These are phyloP conservation scores for Gynostemma pentaphyllum DNA, from an alignment of 306 rosid genomes.

Conservation along the genomic window DNA sequence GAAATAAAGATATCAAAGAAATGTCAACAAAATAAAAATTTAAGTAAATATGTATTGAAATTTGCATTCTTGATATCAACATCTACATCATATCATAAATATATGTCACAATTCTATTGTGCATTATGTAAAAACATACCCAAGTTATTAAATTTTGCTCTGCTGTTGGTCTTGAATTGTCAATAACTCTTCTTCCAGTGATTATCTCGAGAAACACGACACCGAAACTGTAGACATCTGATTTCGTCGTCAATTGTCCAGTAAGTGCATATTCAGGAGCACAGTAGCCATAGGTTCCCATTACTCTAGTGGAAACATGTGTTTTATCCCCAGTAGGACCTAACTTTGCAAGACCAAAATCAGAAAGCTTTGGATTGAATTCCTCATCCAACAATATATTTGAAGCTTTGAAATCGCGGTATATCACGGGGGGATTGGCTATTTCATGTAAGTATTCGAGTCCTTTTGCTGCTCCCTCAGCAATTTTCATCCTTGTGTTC, in stretches of 20 bases:
- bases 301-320: conserved; percentile 89
- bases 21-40: neutral
- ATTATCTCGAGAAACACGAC: conserved; percentile 79
- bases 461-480: conserved; percentile 84
- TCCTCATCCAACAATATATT: conserved; percentile 68
- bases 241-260: conserved; percentile 62
- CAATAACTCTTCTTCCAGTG: conserved; percentile 81
- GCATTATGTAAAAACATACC: conserved; percentile 61
- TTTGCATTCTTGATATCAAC: neutral
- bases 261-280: conserved; percentile 90
- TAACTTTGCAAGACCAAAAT: conserved; percentile 87
- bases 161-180: conserved; percentile 43
- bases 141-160: conserved; percentile 67
- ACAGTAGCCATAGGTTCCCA: conserved; percentile 98
- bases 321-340: conserved; percentile 86
- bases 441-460: conserved; percentile 75
- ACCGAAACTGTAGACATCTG: conserved; percentile 84
- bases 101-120: too few species aligned
- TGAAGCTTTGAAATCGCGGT: conserved; percentile 82
- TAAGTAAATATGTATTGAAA: neutral
- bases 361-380: conserved; percentile 78
- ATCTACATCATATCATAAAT: neutral
- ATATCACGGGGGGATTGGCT: conserved; percentile 79
- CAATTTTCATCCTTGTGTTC: conserved; percentile 74
- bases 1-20: conserved; percentile 4